Evolutionary conservation across 345 rosid genomes (phyloP).

Genomic region (Aurinia saxatilis): DNA sequence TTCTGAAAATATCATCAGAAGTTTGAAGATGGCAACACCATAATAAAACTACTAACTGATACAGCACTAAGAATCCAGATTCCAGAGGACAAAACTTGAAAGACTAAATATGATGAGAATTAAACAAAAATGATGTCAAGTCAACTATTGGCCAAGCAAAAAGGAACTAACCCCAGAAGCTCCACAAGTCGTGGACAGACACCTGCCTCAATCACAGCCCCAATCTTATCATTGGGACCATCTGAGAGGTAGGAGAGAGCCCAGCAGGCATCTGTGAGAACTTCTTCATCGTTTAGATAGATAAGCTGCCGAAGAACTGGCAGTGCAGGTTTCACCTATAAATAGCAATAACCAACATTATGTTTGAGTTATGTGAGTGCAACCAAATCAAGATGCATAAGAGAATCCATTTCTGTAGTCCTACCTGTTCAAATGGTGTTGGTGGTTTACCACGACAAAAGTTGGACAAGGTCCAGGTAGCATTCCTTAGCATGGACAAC

Average conservation of each 20-base stretch:
- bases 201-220: constrained; percentile 77
- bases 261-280: constrained; percentile 89
- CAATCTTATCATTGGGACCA: constrained; percentile 88
- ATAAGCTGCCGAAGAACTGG: constrained; percentile 70
- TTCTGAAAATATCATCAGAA: background rate
- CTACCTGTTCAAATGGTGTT: constrained; percentile 64
- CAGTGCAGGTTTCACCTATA: constrained; percentile 76
- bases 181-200: constrained; percentile 75
- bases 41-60: background rate
- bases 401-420: constrained; percentile 6
- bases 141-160: background rate
- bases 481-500: constrained; percentile 70
- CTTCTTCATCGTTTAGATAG: constrained; percentile 72
- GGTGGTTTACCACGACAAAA: constrained; percentile 78
- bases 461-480: constrained; percentile 73
- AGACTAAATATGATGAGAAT: background rate
- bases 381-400: constrained; percentile 13
- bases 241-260: constrained; percentile 52
- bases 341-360: background rate
- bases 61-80: background rate
- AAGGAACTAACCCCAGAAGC: constrained; percentile 57
- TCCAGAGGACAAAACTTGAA: background rate
- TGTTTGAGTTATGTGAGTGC: background rate
- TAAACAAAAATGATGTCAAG: constrained; percentile 2
- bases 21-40: constrained; percentile 6